phyloP scores from a whole-genome alignment of 306 rosid species.

The Cyamopsis tetragonoloba region DNA sequence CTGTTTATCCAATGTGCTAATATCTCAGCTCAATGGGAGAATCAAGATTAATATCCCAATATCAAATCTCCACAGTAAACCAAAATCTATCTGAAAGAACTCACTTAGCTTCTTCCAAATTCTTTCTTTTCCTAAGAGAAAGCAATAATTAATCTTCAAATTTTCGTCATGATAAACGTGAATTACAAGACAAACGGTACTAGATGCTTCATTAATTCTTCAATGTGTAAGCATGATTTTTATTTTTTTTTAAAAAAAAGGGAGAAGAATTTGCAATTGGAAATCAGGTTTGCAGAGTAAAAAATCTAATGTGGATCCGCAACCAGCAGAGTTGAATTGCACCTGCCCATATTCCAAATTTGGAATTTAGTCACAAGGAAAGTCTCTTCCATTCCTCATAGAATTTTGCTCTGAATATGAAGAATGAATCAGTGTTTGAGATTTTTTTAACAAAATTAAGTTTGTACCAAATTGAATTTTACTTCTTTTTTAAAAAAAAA shows the following conservation, averaged over 20 bases:
- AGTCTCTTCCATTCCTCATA: conserved; percentile 11
- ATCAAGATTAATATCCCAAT: neutral
- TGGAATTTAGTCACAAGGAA: neutral
- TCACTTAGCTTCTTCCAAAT: neutral
- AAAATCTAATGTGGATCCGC: neutral
- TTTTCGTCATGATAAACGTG: neutral
- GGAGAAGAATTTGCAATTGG: neutral
- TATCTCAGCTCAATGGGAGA: too few species aligned
- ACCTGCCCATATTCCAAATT: conserved; percentile 11
- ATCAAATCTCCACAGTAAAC: neutral
- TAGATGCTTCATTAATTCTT: conserved; percentile 17
- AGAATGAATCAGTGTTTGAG: conserved; percentile 28
- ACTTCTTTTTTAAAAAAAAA: too few species aligned
- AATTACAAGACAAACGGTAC: neutral
- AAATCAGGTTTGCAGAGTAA: neutral
- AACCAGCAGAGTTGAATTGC: conserved; percentile 13
- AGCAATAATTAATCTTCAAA: neutral
- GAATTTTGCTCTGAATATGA: conserved; percentile 24
- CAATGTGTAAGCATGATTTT: neutral
- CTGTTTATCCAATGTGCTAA: too few species aligned
- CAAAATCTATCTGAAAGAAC: neutral
- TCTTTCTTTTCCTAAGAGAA: neutral
- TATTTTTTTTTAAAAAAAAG: too few species aligned
- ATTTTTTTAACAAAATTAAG: too few species aligned
- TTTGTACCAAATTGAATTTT: too few species aligned